Evolutionary conservation across 768 basidiomycete genomes (phyloP).

Genomic region (Boletus barrowsii): DNA sequence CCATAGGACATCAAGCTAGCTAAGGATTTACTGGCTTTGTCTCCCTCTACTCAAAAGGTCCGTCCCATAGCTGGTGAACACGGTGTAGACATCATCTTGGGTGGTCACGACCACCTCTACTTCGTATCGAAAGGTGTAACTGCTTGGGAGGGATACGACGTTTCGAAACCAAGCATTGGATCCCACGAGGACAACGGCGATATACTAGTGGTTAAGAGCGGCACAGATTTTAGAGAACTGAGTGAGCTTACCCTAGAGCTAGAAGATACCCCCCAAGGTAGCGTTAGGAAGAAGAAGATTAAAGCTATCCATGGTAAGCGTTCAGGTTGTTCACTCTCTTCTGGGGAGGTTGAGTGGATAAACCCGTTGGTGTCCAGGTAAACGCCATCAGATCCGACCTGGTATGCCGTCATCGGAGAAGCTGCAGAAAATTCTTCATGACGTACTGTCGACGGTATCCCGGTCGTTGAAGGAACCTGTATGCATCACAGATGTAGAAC

Average conservation of each 20-base stretch:
- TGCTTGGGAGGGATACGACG: slow-evolving; percentile 65
- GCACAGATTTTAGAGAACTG: slow-evolving; percentile 85
- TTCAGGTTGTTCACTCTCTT: neutral
- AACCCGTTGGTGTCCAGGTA: slow-evolving; percentile 43
- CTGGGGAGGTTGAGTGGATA: neutral
- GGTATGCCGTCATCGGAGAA: slow-evolving; percentile 51
- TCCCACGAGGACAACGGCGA: slow-evolving; percentile 72
- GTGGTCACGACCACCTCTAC: slow-evolving; percentile 89
- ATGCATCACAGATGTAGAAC: slow-evolving; percentile 61
- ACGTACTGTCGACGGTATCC: slow-evolving; percentile 65
- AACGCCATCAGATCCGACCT: slow-evolving; percentile 60
- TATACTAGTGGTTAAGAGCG: slow-evolving; percentile 77
- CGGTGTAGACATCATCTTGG: slow-evolving; percentile 80
- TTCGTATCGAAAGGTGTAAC: slow-evolving; percentile 65
- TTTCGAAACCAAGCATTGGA: slow-evolving; percentile 50
- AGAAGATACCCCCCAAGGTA: slow-evolving; percentile 54
- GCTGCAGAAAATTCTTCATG: slow-evolving; percentile 57
- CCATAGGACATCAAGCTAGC: slow-evolving; percentile 68
- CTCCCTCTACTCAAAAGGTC: slow-evolving; percentile 49
- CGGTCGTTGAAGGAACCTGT: slow-evolving; percentile 70
- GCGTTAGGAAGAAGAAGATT: slow-evolving; percentile 64
- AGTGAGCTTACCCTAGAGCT: slow-evolving; percentile 72
- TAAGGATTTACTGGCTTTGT: slow-evolving; percentile 58
- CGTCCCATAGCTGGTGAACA: slow-evolving; percentile 50
- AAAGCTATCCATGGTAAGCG: slow-evolving; percentile 54